These are phyloP conservation scores for Suillus weaverae DNA, from an alignment of 768 basidiomycete genomes.

Conservation along the genomic window DNA sequence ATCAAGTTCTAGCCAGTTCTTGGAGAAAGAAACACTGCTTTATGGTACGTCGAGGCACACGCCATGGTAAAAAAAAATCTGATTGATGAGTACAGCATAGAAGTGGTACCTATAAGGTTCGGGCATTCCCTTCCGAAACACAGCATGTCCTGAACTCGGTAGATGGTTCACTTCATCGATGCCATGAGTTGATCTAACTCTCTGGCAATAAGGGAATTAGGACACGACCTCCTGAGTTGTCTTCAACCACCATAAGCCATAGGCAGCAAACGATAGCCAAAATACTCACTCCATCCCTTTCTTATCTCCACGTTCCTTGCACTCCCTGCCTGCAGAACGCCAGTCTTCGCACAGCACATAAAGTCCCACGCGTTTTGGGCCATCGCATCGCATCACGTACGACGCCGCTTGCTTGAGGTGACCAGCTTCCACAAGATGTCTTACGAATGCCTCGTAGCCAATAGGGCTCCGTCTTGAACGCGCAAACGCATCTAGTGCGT, in stretches of 20 bases:
- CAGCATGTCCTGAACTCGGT: not conserved
- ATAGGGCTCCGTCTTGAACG: slow-evolving; percentile 90
- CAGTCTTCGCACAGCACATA: slow-evolving; percentile 92
- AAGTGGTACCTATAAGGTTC: not conserved
- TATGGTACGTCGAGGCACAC: not conserved
- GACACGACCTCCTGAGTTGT: slow-evolving; percentile 68
- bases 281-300: slow-evolving; percentile 76
- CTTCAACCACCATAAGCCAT: slow-evolving; percentile 38
- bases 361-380: slow-evolving; percentile 77
- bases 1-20: not conserved
- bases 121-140: not conserved
- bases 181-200: slow-evolving; percentile 69
- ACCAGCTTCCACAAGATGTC: slow-evolving; percentile 72
- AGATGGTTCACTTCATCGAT: slow-evolving; percentile 58
- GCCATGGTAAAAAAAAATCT: not conserved
- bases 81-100: not conserved
- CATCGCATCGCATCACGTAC: slow-evolving; percentile 85
- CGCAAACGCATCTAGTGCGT: slow-evolving; percentile 81
- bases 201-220: slow-evolving; percentile 76
- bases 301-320: slow-evolving; percentile 87
- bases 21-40: not conserved
- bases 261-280: slow-evolving; percentile 6
- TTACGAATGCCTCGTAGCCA: slow-evolving; percentile 91
- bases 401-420: slow-evolving; percentile 71
- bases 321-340: slow-evolving; percentile 83